phyloP scores from a whole-genome alignment of 148 eudicot species.

The Fagopyrum homotropicum region DNA sequence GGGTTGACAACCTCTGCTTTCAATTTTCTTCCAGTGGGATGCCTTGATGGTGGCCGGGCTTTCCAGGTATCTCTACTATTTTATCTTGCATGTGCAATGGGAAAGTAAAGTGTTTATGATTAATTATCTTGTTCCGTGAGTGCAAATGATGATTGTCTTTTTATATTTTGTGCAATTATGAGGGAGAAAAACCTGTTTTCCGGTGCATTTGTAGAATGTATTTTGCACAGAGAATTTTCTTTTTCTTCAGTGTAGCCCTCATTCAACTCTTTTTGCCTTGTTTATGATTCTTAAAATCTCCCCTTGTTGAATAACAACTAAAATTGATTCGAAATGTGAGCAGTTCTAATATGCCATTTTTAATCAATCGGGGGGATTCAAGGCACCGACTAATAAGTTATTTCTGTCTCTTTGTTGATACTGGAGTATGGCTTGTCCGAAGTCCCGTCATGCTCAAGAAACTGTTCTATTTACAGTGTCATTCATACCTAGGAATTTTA shows the following conservation, averaged over 20 bases:
- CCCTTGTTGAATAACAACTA: not conserved
- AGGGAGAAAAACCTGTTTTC: not conserved
- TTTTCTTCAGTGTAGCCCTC: not conserved
- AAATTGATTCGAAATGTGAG: not conserved
- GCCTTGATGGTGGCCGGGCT: conserved; percentile 99
- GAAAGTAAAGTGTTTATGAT: not conserved
- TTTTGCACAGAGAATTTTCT: not conserved
- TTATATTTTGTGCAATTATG: not conserved
- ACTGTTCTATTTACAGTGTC: not conserved
- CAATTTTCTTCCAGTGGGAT: conserved; percentile 96
- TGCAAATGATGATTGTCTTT: not conserved
- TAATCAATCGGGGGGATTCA: not conserved
- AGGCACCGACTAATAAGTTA: not conserved
- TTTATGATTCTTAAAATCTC: not conserved
- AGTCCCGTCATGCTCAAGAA: not conserved
- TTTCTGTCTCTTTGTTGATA: not conserved
- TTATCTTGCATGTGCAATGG: not conserved
- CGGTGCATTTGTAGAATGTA: not conserved
- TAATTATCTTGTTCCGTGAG: not conserved
- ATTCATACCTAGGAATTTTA: not conserved
- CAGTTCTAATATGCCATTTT: not conserved
- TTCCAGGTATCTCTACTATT: conserved; percentile 55
- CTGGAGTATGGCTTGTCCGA: not conserved
- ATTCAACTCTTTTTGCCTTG: not conserved
- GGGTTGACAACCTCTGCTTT: conserved; percentile 97